These are phyloP conservation scores for Hanseniaspora thailandica DNA, from an alignment of 805 yeast species.

Conservation along the genomic window DNA sequence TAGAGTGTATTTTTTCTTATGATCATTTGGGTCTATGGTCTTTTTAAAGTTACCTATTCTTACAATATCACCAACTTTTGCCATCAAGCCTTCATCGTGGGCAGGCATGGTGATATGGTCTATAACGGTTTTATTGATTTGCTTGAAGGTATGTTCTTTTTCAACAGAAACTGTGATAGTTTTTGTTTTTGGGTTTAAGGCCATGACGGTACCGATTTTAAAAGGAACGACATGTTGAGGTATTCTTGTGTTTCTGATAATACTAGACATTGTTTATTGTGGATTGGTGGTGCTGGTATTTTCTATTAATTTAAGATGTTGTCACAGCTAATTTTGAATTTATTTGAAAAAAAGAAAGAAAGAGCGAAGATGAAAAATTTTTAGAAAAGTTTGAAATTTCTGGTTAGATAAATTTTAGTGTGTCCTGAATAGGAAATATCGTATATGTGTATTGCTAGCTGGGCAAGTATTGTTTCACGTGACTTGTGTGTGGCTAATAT, in stretches of 20 bases:
- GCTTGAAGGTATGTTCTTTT: constrained; percentile 57
- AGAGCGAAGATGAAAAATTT: no score
- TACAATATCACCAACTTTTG: constrained; percentile 91
- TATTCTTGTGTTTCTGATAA: not conserved
- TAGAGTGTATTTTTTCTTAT: constrained; percentile 63
- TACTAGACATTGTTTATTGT: constrained; percentile 3
- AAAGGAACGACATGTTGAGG: constrained; percentile 7
- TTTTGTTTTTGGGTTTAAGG: constrained; percentile 46
- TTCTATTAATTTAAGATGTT: no score
- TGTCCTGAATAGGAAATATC: no score
- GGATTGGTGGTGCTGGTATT: no score
- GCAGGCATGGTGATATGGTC: constrained; percentile 76
- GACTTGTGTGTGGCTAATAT: no score
- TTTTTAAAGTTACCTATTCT: constrained; percentile 73
- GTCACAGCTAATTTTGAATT: no score
- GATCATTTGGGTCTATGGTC: constrained; percentile 32
- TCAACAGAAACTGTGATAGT: constrained; percentile 88
- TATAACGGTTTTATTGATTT: constrained; percentile 62
- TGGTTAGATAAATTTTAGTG: no score
- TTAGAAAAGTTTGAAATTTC: no score
- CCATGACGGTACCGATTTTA: constrained; percentile 11
- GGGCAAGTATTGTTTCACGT: no score
- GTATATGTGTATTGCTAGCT: no score
- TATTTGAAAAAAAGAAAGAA: no score
- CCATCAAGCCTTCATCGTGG: constrained; percentile 84